Conservation (phyloP, 371 early-diverging fungal genomes). For the Lichtheimia ornata region DNA sequence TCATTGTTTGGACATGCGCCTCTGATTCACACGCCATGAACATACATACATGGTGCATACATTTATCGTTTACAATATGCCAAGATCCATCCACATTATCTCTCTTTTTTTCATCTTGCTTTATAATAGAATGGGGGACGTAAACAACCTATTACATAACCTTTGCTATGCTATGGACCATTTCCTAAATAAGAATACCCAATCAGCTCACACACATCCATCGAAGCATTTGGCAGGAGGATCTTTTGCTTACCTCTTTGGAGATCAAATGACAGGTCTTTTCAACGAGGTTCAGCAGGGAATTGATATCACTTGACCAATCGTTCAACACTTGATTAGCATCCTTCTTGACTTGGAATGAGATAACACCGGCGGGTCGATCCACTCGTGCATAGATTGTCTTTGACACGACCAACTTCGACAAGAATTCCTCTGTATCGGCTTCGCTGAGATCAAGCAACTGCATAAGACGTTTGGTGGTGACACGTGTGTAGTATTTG, state of each 20-base stretch:
- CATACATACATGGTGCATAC: no score
- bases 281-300: slow-evolving; percentile 86
- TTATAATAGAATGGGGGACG: no score
- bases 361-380: slow-evolving; percentile 87
- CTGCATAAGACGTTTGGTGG: slow-evolving; percentile 63
- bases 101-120: no score
- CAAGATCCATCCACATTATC: no score
- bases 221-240: background rate
- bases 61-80: no score
- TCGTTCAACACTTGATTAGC: slow-evolving; percentile 87
- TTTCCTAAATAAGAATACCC: slow-evolving; percentile 49
- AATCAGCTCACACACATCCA: background rate
- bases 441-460: slow-evolving; percentile 50
- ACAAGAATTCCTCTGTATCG: slow-evolving; percentile 89
- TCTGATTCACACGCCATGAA: no score
- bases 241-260: slow-evolving; percentile 69
- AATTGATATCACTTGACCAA: slow-evolving; percentile 91
- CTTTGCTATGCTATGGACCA: slow-evolving; percentile 79
- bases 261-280: slow-evolving; percentile 96
- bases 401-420: slow-evolving; percentile 90
- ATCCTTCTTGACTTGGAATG: slow-evolving; percentile 83
- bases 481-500: slow-evolving; percentile 91
- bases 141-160: slow-evolving; percentile 45
- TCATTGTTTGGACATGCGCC: no score
- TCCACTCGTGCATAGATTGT: slow-evolving; percentile 96